Evolutionary conservation across 2,329 filamentous ascomycete species (phyloP).

Genomic region (Fusarium sp.): DNA sequence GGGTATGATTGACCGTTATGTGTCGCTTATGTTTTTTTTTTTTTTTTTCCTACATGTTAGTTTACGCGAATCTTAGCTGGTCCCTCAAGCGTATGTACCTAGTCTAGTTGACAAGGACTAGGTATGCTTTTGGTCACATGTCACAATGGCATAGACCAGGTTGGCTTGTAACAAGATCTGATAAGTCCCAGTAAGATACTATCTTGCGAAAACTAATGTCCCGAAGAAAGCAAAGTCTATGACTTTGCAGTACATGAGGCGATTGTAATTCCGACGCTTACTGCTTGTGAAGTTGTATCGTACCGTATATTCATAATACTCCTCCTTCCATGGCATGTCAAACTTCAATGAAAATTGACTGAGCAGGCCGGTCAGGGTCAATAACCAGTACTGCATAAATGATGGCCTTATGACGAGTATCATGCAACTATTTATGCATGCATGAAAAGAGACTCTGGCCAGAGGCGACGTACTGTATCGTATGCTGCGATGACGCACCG

Average conservation of each 20-base stretch:
- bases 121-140: conserved; percentile 11
- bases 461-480: background rate
- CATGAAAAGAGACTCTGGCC: background rate
- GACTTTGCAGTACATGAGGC: background rate
- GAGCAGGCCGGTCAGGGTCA: background rate
- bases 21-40: conserved; percentile 9
- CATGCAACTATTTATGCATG: conserved; percentile 22
- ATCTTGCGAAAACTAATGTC: conserved; percentile 1
- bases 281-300: background rate
- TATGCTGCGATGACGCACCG: conserved; percentile 21
- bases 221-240: background rate
- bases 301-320: conserved; percentile 9
- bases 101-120: conserved; percentile 5
- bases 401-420: conserved; percentile 12
- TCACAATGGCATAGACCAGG: conserved; percentile 20
- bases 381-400: conserved; percentile 1
- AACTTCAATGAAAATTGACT: background rate
- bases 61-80: conserved; percentile 20
- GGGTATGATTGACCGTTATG: background rate
- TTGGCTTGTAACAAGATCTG: conserved; percentile 21
- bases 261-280: background rate
- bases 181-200: conserved; percentile 20
- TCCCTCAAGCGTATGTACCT: conserved; percentile 11
- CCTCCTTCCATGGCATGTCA: conserved; percentile 4
- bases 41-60: conserved; percentile 4